These are phyloP conservation scores for Paraphaeosphaeria minitans DNA, from an alignment of 2,329 filamentous ascomycete species.

Conservation along the genomic window DNA sequence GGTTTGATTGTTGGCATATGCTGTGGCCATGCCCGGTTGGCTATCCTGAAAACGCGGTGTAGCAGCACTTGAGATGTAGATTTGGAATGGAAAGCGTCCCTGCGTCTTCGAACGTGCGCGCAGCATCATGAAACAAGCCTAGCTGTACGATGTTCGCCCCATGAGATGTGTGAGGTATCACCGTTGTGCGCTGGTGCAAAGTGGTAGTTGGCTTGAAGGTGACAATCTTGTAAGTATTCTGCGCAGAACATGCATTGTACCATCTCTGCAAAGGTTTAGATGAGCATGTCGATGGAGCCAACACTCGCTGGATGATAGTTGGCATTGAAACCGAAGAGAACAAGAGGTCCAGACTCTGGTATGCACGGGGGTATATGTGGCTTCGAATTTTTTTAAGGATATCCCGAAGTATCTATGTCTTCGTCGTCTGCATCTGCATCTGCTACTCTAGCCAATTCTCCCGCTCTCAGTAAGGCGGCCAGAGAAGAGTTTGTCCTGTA, in stretches of 20 bases:
- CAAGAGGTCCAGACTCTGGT: background rate
- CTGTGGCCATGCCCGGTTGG: background rate
- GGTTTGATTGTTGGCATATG: background rate
- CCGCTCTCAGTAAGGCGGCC: constrained; percentile 45
- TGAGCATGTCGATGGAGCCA: background rate
- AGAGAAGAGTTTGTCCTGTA: constrained; percentile 42
- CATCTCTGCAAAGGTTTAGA: background rate
- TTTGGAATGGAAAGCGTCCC: background rate
- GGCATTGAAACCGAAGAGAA: background rate
- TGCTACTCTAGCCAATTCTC: constrained; percentile 44
- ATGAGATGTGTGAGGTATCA: background rate
- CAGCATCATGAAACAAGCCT: background rate
- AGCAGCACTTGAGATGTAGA: background rate
- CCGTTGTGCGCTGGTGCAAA: background rate
- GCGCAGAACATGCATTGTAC: background rate
- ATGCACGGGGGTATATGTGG: constrained; percentile 4
- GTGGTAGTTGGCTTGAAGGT: background rate
- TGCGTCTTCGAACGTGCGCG: background rate
- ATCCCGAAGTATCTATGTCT: constrained; percentile 27
- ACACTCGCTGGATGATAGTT: background rate
- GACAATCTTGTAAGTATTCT: background rate
- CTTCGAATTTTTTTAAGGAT: constrained; percentile 20
- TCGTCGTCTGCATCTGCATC: constrained; percentile 28
- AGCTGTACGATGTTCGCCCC: background rate
- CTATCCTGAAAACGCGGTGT: background rate